Evolutionary conservation across 352 stramenopile species (phyloP), one percentile per base, ranked within the genome.

Genomic region (Phytophthora multivora): DNA sequence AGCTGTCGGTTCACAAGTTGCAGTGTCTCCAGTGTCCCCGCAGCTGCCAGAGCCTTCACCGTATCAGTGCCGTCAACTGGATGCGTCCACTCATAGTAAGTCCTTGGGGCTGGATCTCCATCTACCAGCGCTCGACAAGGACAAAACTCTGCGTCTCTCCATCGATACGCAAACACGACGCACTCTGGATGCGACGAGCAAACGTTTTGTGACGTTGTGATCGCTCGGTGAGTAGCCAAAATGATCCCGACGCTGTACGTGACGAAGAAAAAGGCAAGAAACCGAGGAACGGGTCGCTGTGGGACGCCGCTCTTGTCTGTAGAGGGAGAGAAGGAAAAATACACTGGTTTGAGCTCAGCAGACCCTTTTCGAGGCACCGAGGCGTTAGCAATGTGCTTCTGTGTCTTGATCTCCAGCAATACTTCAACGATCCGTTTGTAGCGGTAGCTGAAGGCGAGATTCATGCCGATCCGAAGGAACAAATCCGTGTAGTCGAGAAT

Each of bases 1-100:
- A 82, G 28, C 12, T 69, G 38, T 9, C 59, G 60, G 35, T 82
- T 82, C 16, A 75, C 66, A n/a, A 82, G 26, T 13, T 73, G 70
- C 4, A 77, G 51, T 2, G 59, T 68, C 10, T 58, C 51, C n/a
- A 82, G 38, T 21, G 51, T 57, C 6, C 71, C 75, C 0, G 68
- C 41, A 5, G 43, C n/a, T 11, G 63, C 53, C 7, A 78, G 35
- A 11, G 28, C 28, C 18, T 49, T 45, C 1, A 83, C 68, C 7
- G 31, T 51, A 2, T 67, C 35, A 0, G 48, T 71, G 2, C 40
- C 57, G 25, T 83, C 69, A n/a, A 63, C 4, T 2, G 68, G 68
- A 28, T 78, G 25, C 0, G 40, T 58, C 71, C 64, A 83, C 28
- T 80, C 60, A 9, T 68, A 35, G n/a, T 75, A 80, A 0, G 61